These are phyloP conservation scores for Leccinum angustisporum DNA, from an alignment of 1,284 basidiomycete genomes.

Conservation along the genomic window DNA sequence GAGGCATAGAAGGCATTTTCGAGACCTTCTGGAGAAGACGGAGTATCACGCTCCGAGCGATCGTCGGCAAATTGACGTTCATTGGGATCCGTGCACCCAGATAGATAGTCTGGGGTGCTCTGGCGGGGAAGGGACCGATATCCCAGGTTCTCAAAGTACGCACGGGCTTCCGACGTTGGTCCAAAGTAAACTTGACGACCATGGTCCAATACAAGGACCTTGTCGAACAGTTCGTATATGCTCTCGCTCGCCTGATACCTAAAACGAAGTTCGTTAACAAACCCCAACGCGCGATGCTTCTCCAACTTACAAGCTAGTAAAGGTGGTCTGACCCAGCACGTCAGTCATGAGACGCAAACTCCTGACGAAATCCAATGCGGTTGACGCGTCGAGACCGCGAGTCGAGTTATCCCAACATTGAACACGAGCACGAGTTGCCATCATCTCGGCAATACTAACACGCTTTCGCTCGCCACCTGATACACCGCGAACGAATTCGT, in stretches of 20 bases:
- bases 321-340: conserved; percentile 71
- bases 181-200: conserved; percentile 87
- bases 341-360: conserved; percentile 78
- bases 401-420: conserved; percentile 85
- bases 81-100: conserved; percentile 79
- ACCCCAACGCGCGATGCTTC: conserved; percentile 21
- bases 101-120: conserved; percentile 78
- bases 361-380: conserved; percentile 78
- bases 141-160: conserved; percentile 78
- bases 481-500: conserved; percentile 82
- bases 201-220: conserved; percentile 77
- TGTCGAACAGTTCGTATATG: conserved; percentile 78
- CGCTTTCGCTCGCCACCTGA: conserved; percentile 87
- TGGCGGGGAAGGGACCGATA: conserved; percentile 74
- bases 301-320: conserved; percentile 66
- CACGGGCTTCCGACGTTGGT: conserved; percentile 65
- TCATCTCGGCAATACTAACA: conserved; percentile 85
- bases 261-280: conserved; percentile 1
- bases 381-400: conserved; percentile 83
- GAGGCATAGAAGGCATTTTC: conserved; percentile 69
- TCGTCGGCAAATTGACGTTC: conserved; percentile 83
- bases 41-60: conserved; percentile 62
- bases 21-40: conserved; percentile 71
- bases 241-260: conserved; percentile 85
- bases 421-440: conserved; percentile 77